Evolutionary conservation across 805 yeast species (phyloP).

Genomic region (Yamadazyma olivae): DNA sequence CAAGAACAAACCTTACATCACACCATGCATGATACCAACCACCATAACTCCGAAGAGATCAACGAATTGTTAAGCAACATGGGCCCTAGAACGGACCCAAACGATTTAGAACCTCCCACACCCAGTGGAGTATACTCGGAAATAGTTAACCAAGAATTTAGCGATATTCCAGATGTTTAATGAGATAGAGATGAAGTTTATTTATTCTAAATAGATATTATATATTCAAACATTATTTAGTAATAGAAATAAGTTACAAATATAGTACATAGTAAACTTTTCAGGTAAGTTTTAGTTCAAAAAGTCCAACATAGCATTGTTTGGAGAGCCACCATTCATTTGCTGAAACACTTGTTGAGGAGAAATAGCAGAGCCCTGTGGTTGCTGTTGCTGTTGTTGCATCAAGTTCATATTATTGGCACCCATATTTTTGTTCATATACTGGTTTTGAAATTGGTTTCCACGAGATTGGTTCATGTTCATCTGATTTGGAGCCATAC

Average conservation of each 20-base stretch:
- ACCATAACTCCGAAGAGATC: constrained; percentile 1
- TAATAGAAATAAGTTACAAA: neutral
- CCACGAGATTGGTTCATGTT: constrained; percentile 8
- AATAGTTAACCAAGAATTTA: constrained; percentile 32
- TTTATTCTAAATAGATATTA: neutral
- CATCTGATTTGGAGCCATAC: constrained; percentile 7
- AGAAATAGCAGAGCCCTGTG: constrained; percentile 20
- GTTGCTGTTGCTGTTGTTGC: constrained; percentile 12
- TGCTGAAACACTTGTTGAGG: constrained; percentile 40
- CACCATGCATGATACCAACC: neutral
- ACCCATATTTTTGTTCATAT: constrained; percentile 3
- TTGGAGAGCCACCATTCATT: constrained; percentile 10
- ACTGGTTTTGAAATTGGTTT: neutral
- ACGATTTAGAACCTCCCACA: neutral
- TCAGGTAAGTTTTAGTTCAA: neutral
- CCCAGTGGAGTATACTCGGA: constrained; percentile 35
- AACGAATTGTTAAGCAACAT: constrained; percentile 6
- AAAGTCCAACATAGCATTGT: constrained; percentile 23
- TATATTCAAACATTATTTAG: neutral
- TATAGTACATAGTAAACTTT: neutral
- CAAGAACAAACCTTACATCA: neutral
- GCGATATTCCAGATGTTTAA: neutral
- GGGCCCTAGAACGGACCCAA: constrained; percentile 1
- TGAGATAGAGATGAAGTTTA: neutral
- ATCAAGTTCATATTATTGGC: constrained; percentile 9